Evolutionary conservation across 768 basidiomycete species (phyloP).

Genomic region (Cyclocybe aegerita): DNA sequence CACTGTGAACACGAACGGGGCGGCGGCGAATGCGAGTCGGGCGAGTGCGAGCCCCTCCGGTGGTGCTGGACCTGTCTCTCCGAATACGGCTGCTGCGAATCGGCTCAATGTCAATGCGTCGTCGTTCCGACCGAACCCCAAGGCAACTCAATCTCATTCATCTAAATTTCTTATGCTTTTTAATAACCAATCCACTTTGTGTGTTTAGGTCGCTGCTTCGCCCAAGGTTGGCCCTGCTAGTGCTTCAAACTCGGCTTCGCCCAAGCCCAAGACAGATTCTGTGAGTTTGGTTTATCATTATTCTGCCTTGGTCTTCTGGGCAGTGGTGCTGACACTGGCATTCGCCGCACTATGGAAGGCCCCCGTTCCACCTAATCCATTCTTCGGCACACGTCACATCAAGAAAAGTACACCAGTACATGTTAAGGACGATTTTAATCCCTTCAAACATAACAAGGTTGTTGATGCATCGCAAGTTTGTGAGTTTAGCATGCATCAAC

Average conservation of each 20-base stretch:
- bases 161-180: slow-evolving; percentile 37
- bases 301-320: background rate
- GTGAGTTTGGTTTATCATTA: slow-evolving; percentile 27
- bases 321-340: background rate
- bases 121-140: slow-evolving; percentile 87
- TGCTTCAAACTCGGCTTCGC: slow-evolving; percentile 46
- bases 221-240: slow-evolving; percentile 36
- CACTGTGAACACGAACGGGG: slow-evolving; percentile 15
- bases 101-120: slow-evolving; percentile 87
- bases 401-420: slow-evolving; percentile 79
- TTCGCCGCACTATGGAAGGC: slow-evolving; percentile 24
- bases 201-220: slow-evolving; percentile 43
- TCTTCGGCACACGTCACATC: slow-evolving; percentile 80
- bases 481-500: slow-evolving; percentile 38
- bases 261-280: slow-evolving; percentile 62
- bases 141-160: slow-evolving; percentile 75
- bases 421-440: slow-evolving; percentile 96
- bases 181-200: slow-evolving; percentile 17
- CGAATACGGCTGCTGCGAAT: slow-evolving; percentile 48
- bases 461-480: slow-evolving; percentile 71
- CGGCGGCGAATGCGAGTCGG: slow-evolving; percentile 4
- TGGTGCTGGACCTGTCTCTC: slow-evolving; percentile 40
- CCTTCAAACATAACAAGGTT: slow-evolving; percentile 87
- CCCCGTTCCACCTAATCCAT: slow-evolving; percentile 71
- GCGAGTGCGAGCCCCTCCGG: slow-evolving; percentile 10